These are phyloP conservation scores for Botrytis squamosa DNA, from an alignment of 2,329 filamentous ascomycete genomes.

Conservation along the genomic window DNA sequence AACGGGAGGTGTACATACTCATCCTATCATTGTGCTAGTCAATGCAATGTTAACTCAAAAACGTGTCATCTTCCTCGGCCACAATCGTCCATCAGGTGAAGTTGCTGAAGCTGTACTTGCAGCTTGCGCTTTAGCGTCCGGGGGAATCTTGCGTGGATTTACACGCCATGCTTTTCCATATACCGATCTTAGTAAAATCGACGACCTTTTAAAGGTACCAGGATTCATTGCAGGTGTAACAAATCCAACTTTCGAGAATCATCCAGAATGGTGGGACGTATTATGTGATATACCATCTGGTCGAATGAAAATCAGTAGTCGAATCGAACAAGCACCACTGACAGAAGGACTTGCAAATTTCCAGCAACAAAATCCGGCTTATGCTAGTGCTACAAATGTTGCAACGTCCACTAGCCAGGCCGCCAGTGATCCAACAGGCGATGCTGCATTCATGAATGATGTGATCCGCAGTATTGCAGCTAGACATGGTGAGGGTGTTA, in stretches of 20 bases:
- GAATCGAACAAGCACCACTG: constrained; percentile 74
- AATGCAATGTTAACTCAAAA: constrained; percentile 97
- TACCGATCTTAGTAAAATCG: constrained; percentile 95
- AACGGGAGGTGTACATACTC: constrained; percentile 83
- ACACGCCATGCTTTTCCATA: constrained; percentile 97
- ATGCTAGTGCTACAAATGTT: constrained; percentile 51
- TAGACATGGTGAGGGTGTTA: constrained; percentile 83
- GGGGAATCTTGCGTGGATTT: constrained; percentile 88
- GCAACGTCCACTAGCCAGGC: constrained; percentile 35
- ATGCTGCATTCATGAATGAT: constrained; percentile 84
- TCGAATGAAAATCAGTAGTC: constrained; percentile 89
- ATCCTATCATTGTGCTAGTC: constrained; percentile 90
- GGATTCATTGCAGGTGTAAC: constrained; percentile 98
- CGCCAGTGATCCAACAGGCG: constrained; percentile 72
- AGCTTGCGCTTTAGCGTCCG: constrained; percentile 91
- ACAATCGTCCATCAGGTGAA: constrained; percentile 92
- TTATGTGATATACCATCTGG: constrained; percentile 91
- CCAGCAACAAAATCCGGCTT: constrained; percentile 70
- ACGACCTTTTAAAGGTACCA: constrained; percentile 91
- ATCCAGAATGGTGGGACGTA: constrained; percentile 97
- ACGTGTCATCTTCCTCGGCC: constrained; percentile 89
- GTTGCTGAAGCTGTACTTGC: constrained; percentile 97
- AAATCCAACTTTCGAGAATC: constrained; percentile 91
- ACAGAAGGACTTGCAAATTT: constrained; percentile 88
- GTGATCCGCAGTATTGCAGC: constrained; percentile 80